Conservation (phyloP, 2,329 filamentous ascomycete genomes). For the Fusarium sp. region DNA sequence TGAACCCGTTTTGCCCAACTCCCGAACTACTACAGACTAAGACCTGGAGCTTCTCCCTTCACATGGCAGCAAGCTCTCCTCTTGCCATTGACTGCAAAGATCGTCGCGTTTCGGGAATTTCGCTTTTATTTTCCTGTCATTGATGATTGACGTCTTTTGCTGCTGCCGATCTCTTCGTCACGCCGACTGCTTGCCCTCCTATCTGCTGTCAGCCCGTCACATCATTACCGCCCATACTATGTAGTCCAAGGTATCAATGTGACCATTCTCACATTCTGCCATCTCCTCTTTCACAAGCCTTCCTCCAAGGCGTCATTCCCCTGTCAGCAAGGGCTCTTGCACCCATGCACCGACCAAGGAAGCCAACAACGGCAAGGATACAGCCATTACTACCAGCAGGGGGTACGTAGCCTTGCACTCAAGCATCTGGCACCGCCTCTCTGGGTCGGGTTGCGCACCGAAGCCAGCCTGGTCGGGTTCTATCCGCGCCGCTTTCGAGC, state of each 20-base stretch:
- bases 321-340: slow-evolving; percentile 22
- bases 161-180: slow-evolving; percentile 6
- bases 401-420: slow-evolving; percentile 34
- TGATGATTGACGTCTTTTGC: slow-evolving; percentile 32
- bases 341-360: slow-evolving; percentile 18
- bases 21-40: slow-evolving; percentile 18
- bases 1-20: slow-evolving; percentile 22
- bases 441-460: slow-evolving; percentile 23
- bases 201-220: not conserved
- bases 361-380: slow-evolving; percentile 26
- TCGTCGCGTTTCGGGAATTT: slow-evolving; percentile 14
- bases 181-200: not conserved
- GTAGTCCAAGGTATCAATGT: slow-evolving; percentile 1
- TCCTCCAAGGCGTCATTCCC: slow-evolving; percentile 13
- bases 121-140: slow-evolving; percentile 7
- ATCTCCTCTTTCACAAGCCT: slow-evolving; percentile 20
- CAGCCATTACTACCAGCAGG: slow-evolving; percentile 20
- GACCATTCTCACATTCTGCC: slow-evolving; percentile 10
- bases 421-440: slow-evolving; percentile 36
- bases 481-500: slow-evolving; percentile 1
- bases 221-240: not conserved
- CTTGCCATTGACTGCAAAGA: slow-evolving; percentile 35
- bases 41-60: slow-evolving; percentile 15
- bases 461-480: slow-evolving; percentile 22
- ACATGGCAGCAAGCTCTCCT: slow-evolving; percentile 22